Base-by-base conservation (phyloP, 768 basidiomycete species). In the Lactifluus pinguis region DNA sequence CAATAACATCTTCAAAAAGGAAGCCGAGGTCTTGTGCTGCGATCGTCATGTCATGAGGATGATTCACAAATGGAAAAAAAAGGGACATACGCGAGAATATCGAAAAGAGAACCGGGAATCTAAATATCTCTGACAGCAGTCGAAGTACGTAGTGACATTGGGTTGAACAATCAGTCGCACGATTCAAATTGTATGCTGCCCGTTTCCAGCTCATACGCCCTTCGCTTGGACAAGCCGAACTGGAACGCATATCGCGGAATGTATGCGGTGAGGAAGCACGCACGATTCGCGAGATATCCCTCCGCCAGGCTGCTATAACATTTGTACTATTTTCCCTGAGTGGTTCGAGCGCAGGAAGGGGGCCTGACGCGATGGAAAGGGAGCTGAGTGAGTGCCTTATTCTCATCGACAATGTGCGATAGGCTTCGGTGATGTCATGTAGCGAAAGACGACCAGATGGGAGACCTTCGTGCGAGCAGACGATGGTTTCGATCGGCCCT, bases 101-200 rank as follows among this genome's bases (percentile, higher is more conserved):
- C 14, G 56, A 58, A 30, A 52, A 58, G 9, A 62, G 51, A 6
- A 39, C 25, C 14, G 61, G 61, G 19, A 62, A 45, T 38, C 56
- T 58, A 39, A 53, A 58, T 42, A 62, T 53, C n/a, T 58, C 61
- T n/a, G 61, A 62, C 48, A 62, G 44, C 14, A 62, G 39, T 19
- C 47, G 47, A 36, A 62, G 61, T 8, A 52, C 61, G 6, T 62
- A 62, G 25, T 58, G 61, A 30, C 61, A 49, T 34, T 54, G 34
- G 9, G 42, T 58, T 19, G 61, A 53, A 29, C 42, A n/a, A 25
- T 58, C 57, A 3, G 21, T 36, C 1, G 61, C 47, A 30, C 6
- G 39, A 29, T 49, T 44, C 32, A 42, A 8, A 32, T 38, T 49
- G 10, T 49, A 19, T 42, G 38, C 17, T 3, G 41, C 17, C 30